Evolutionary conservation across 1,284 basidiomycete species (phyloP).

Genomic region (Pseudomicrostroma phylloplanum): DNA sequence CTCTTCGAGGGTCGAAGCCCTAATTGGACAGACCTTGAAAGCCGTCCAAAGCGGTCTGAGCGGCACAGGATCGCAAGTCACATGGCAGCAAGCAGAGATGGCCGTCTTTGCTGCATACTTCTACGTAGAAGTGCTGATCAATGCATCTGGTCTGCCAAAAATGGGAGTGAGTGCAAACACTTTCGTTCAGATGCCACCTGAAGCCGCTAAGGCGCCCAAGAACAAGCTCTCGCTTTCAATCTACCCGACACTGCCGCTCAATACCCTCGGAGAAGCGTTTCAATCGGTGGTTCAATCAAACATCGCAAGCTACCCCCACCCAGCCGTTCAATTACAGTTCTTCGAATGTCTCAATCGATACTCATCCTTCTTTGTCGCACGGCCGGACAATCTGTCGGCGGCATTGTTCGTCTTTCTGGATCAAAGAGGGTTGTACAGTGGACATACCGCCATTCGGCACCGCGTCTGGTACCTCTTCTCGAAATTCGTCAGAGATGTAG

Average conservation of each 20-base stretch:
- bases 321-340: conserved; percentile 81
- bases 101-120: conserved; percentile 85
- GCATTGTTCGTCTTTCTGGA: conserved; percentile 85
- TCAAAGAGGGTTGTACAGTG: conserved; percentile 79
- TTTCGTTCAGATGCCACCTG: conserved; percentile 37
- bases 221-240: conserved; percentile 27
- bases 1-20: conserved; percentile 63
- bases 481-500: conserved; percentile 74
- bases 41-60: conserved; percentile 57
- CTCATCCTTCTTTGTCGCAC: conserved; percentile 85
- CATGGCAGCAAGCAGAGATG: conserved; percentile 92
- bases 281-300: conserved; percentile 75
- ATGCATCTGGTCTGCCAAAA: conserved; percentile 33
- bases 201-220: conserved; percentile 15
- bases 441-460: conserved; percentile 65
- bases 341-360: conserved; percentile 91
- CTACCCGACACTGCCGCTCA: conserved; percentile 62
- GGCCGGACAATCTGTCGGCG: conserved; percentile 63
- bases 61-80: conserved; percentile 57
- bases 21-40: conserved; percentile 67
- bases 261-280: conserved; percentile 82
- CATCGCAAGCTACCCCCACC: conserved; percentile 76
- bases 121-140: conserved; percentile 66
- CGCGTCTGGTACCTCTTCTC: conserved; percentile 88
- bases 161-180: conserved; percentile 40